Base-by-base conservation (phyloP, 148 eudicot genomes). In the Rheum nobile region DNA sequence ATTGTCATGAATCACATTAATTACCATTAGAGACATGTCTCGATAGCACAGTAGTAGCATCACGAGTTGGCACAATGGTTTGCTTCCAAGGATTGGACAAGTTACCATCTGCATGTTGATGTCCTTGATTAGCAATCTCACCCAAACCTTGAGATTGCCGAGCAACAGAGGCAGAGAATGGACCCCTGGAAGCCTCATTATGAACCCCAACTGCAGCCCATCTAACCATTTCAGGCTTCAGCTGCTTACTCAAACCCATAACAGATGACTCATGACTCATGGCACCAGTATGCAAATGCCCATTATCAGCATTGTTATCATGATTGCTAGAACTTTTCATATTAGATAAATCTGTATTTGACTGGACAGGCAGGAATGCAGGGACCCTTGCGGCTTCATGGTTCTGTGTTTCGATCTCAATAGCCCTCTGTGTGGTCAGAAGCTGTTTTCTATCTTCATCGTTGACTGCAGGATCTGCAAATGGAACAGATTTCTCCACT, bases 201-300 rank as follows among this genome's bases (percentile, higher is more conserved):
- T 76, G 76, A 75, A 71, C 77, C 61, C 81, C 86, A 79, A 47
- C 71, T 75, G 86, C 86, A 61, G 80, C 63, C 85, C 87, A 79
- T 54, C 85, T 73, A 74, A 72, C 74, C 79, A 79, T 74, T 70
- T 91, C 98, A 75, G 85, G 82, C 80, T 70, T 88, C 79, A 79
- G 74, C 79, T 79, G 84, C 83, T 77, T 84, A 79, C 67, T 77
- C 77, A 76, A 17, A 67, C 85, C 84, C 82, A 79, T 48, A 63
- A 65, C 74, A 75, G 71, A 63, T 50, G 84, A 71, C 24, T 65
- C 76, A 34, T 75, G 81, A 68, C 72, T 79, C 72, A 54, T 26
- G 41, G 77, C 32, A 73, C 86, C 86, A 44, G 46, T 26, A 52
- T 80, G 84, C 34, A 72, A 73, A 34, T 54, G 77, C 39, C 76